These are phyloP conservation scores for Ogataea hybrid DNA, from an alignment of 1,139 yeast genomes.

Conservation along the genomic window DNA sequence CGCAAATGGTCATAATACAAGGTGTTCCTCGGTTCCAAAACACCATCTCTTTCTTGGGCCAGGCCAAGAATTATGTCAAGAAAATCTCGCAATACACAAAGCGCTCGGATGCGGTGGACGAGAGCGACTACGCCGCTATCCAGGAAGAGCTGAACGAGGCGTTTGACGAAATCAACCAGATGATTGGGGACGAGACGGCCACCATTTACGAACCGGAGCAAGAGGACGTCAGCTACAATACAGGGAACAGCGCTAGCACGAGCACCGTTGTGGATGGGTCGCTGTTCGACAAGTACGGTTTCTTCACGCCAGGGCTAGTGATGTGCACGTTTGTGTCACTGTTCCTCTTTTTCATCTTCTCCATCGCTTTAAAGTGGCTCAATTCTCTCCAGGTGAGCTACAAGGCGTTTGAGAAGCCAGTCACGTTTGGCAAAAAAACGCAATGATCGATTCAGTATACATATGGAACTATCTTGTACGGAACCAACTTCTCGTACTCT, in stretches of 20 bases:
- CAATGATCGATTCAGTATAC: conserved; percentile 58
- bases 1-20: conserved; percentile 26
- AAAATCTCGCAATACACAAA: conserved; percentile 9
- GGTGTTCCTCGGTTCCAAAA: conserved; percentile 29
- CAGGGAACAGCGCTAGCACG: conserved; percentile 3
- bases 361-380: conserved; percentile 60
- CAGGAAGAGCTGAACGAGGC: conserved; percentile 30
- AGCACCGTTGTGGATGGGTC: conserved; percentile 29
- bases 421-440: conserved; percentile 60
- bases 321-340: conserved; percentile 60
- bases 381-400: conserved; percentile 62
- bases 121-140: conserved; percentile 24
- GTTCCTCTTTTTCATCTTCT: conserved; percentile 49
- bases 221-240: neutral
- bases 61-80: conserved; percentile 16
- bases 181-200: conserved; percentile 28
- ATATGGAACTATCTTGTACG: conserved; percentile 87
- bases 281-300: conserved; percentile 47
- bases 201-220: conserved; percentile 10
- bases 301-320: conserved; percentile 65
- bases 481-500: conserved; percentile 75
- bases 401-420: conserved; percentile 68
- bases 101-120: conserved; percentile 18
- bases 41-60: conserved; percentile 16
- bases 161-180: conserved; percentile 28